A percentile compares a stretch with the other conserved stretches of the same genome.
phyloP scores from a whole-genome alignment of 2,329 filamentous ascomycete species.

The Didymella pomorum region DNA sequence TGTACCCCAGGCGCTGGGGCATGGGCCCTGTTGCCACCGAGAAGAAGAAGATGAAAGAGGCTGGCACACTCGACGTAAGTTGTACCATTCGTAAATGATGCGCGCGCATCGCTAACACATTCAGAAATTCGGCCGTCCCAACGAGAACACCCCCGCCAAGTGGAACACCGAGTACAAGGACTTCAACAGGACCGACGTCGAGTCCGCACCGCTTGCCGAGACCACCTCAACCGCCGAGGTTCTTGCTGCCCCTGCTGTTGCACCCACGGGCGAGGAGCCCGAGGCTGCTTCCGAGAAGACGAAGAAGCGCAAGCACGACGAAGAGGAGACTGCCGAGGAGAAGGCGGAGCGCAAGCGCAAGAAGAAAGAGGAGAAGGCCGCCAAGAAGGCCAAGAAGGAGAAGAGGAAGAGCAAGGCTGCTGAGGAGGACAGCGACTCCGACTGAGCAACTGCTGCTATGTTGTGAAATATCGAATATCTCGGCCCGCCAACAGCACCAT shows the following conservation, averaged over 20 bases:
- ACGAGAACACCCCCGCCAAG: constrained; percentile 90
- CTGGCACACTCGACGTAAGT: constrained; percentile 88
- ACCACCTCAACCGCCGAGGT: constrained; percentile 48
- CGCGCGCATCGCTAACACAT: constrained; percentile 43
- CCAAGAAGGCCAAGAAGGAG: constrained; percentile 48
- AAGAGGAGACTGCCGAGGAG: constrained; percentile 57
- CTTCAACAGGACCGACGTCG: constrained; percentile 55
- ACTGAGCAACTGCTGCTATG: constrained; percentile 31
- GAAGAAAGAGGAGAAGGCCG: constrained; percentile 74
- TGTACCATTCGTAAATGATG: neutral
- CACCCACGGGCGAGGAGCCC: constrained; percentile 49
- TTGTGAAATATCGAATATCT: constrained; percentile 27
- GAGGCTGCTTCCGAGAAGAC: constrained; percentile 43
- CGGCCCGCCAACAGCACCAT: constrained; percentile 25
- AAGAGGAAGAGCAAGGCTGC: constrained; percentile 44
- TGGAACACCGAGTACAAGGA: constrained; percentile 96
- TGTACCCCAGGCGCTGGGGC: constrained; percentile 97
- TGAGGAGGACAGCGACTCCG: constrained; percentile 42
- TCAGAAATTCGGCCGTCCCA: constrained; percentile 87
- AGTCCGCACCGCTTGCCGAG: constrained; percentile 38
- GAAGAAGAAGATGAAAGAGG: constrained; percentile 99
- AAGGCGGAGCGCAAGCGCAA: constrained; percentile 64
- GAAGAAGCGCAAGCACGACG: constrained; percentile 60
- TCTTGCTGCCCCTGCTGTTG: constrained; percentile 47
- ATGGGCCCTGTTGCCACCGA: constrained; percentile 90